These are phyloP conservation scores for Heliosperma pusillum DNA, from an alignment of 148 eudicot species.

Conservation along the genomic window DNA sequence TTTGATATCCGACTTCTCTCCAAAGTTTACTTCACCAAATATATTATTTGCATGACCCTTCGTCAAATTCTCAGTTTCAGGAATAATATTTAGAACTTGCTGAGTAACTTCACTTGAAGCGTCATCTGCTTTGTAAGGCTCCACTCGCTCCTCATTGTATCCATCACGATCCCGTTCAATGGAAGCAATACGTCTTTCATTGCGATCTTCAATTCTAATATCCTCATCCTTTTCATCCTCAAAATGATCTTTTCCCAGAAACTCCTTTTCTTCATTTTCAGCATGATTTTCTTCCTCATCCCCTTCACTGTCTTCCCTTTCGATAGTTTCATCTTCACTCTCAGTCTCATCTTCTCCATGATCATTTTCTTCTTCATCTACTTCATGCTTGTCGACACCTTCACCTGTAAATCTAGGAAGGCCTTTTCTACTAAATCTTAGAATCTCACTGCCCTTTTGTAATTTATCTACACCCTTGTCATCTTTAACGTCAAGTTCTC, in stretches of 20 bases:
- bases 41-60: constrained; percentile 35
- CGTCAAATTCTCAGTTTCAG: constrained; percentile 39
- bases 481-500: constrained; percentile 50
- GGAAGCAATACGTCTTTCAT: constrained; percentile 27
- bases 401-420: constrained; percentile 31
- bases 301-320: constrained; percentile 21
- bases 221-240: constrained; percentile 25
- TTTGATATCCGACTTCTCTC: constrained; percentile 31
- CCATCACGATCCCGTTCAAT: constrained; percentile 51
- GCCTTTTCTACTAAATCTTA: constrained; percentile 68
- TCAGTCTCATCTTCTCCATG: constrained; percentile 35
- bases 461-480: constrained; percentile 26
- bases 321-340: constrained; percentile 38
- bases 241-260: constrained; percentile 3
- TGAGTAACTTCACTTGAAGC: constrained; percentile 97
- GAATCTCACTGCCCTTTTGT: constrained; percentile 25
- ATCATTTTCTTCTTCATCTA: constrained; percentile 52
- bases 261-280: constrained; percentile 26
- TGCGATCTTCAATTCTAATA: constrained; percentile 27
- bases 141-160: constrained; percentile 54
- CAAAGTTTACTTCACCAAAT: constrained; percentile 28
- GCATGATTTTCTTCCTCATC: constrained; percentile 19
- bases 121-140: constrained; percentile 83
- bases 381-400: constrained; percentile 37
- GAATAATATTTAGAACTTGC: constrained; percentile 29